phyloP scores from a whole-genome alignment of 148 eudicot species.

The Rhododendron mucronatum region DNA sequence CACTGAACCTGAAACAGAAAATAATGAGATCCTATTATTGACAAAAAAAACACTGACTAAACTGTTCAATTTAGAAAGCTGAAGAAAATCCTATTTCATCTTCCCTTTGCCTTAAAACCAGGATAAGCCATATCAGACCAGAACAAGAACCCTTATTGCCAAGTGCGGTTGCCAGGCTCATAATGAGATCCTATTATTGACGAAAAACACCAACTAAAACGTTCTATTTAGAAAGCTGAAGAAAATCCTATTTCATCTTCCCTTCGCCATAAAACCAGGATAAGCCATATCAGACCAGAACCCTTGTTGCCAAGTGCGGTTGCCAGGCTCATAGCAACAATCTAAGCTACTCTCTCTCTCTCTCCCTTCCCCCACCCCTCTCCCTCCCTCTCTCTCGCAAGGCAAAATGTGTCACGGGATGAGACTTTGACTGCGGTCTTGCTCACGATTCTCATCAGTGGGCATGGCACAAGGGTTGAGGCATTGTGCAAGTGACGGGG shows the following conservation, averaged over 20 bases:
- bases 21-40: not conserved
- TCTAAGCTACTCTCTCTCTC: not conserved
- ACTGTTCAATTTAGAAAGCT: not conserved
- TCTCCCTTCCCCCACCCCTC: no score
- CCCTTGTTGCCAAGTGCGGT: not conserved
- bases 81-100: not conserved
- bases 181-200: not conserved
- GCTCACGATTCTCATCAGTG: not conserved
- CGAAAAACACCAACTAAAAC: not conserved
- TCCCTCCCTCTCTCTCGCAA: accelerated
- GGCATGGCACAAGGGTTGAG: not conserved
- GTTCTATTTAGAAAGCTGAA: not conserved
- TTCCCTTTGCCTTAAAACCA: not conserved
- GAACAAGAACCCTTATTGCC: not conserved
- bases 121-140: not conserved
- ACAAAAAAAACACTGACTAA: not conserved
- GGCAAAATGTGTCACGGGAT: not conserved
- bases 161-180: not conserved
- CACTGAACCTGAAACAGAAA: slow-evolving; percentile 70
- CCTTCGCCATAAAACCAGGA: not conserved
- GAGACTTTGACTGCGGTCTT: not conserved
- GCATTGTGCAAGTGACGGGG: no score
- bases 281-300: not conserved
- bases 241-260: not conserved
- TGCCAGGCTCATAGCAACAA: not conserved